A percentile compares a stretch with the other conserved stretches of the same genome.
phyloP scores from a whole-genome alignment of 2,329 filamentous ascomycete genomes.

The Paraphaeosphaeria sporulosa region DNA sequence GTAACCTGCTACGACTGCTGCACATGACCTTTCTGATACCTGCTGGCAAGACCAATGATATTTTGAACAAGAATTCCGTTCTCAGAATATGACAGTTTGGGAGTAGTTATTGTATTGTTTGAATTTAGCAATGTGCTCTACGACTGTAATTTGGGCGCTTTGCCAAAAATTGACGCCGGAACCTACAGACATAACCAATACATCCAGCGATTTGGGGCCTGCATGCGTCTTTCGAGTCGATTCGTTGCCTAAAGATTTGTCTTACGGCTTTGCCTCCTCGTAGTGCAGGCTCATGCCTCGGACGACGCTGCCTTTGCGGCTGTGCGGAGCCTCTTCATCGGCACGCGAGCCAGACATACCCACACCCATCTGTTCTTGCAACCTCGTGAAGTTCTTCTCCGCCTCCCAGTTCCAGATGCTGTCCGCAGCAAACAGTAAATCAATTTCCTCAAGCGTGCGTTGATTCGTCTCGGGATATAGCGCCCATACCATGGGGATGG shows the following conservation, averaged over 20 bases:
- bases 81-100: too few species aligned
- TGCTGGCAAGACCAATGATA: too few species aligned
- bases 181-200: background rate
- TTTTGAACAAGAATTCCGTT: too few species aligned
- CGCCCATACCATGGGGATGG: constrained; percentile 75
- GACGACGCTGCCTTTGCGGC: constrained; percentile 2
- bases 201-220: too few species aligned
- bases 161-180: too few species aligned
- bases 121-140: too few species aligned
- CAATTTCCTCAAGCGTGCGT: constrained; percentile 77
- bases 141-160: too few species aligned
- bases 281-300: constrained; percentile 7
- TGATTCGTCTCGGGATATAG: constrained; percentile 78
- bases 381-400: constrained; percentile 36
- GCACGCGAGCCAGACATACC: background rate
- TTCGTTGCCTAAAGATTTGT: background rate
- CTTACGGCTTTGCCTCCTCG: background rate
- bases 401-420: constrained; percentile 70
- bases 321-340: background rate
- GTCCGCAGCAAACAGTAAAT: constrained; percentile 72
- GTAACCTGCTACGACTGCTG: too few species aligned
- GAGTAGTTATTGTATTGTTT: too few species aligned
- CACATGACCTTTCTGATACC: too few species aligned
- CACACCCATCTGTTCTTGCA: constrained; percentile 23
- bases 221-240: background rate